Evolutionary conservation across 177 flowering plant genomes (phyloP), one percentile per base, ranked within the genome.

Genomic region (Vitis hybrid): DNA sequence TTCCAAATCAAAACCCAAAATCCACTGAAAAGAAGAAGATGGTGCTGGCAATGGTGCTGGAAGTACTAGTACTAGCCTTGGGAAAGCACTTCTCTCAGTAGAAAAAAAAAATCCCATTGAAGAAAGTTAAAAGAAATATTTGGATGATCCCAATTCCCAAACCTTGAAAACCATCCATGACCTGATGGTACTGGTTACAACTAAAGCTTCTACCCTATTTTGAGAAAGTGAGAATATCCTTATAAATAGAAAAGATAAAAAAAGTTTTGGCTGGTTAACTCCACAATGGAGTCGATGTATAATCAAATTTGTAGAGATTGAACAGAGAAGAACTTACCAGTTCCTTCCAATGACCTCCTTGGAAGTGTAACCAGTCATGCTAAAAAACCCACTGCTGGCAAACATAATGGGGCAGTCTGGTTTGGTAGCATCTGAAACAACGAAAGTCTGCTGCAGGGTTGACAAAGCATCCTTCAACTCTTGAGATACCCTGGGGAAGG

Each of bases 341-440:
- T 95, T 95, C 67, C 92, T 85, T 62, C 97, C 97, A 49, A 95
- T 83, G 44, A 92, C 87, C 67, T 95, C 99, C 64, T 85, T 86
- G 2, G 89, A 77, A 51, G 94, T 84, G 72, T 92, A 95, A 31
- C 97, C 99, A 11, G 99, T 95, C 95, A 95, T 91, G 22, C 64
- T 74, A 69, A 91, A 90, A 65, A 95, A 95, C 3, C 99, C 99
- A 81, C 86, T 81, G 81, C 99, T 95, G 50, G 99, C 99, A 68
- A 86, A 95, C 82, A 95, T 55, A n/a, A 92, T 91, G 22, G 99
- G 99, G 77, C 85, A 87, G 57, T 95, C 94, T 2, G 89, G 93
- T 75, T 84, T 86, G 5, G 92, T 91, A 13, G 99, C 97, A 81
- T 95, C 96, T 3, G 99, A 92, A 2, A 95, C 97, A 19, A 95